phyloP scores from a whole-genome alignment of 31 red algal genomes.

The Odonthalia washingtoniensis region DNA sequence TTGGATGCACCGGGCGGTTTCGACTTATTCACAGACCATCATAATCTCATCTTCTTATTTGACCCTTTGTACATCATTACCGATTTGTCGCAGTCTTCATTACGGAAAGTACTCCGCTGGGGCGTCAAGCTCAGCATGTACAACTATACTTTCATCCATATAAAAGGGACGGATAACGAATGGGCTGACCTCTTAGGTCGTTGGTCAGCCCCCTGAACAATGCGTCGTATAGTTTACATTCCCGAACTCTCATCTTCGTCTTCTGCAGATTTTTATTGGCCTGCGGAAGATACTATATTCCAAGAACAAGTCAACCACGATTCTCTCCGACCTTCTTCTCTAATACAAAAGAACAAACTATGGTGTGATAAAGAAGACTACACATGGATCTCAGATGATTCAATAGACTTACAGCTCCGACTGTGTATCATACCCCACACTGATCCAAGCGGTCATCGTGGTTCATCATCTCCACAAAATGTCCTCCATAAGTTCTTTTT shows the following conservation, averaged over 20 bases:
- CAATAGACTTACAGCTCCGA: background rate
- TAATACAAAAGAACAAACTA: background rate
- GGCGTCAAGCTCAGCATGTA: background rate
- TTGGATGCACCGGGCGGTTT: constrained; percentile 8
- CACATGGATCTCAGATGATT: background rate
- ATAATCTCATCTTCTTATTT: background rate
- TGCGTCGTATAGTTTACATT: constrained; percentile 8
- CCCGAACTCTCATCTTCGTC: background rate
- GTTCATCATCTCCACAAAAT: background rate
- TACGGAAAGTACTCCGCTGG: too few species aligned
- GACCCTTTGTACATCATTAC: background rate
- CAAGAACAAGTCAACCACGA: background rate
- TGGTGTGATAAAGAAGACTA: background rate
- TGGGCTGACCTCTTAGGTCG: constrained; percentile 1
- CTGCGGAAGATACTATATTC: background rate
- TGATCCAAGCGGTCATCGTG: background rate
- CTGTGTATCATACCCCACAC: constrained; percentile 29
- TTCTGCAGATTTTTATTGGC: background rate
- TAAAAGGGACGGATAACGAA: background rate
- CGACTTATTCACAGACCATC: constrained; percentile 29
- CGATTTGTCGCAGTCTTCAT: background rate
- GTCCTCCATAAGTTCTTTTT: background rate
- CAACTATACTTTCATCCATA: constrained; percentile 15
- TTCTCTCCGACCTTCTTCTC: background rate
- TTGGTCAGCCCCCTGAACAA: background rate